Percentiles rank a stretch among this genome's conserved stretches.
Evolutionary conservation across 2,329 filamentous ascomycete species (phyloP).

Genomic region (Fusarium sp.): DNA sequence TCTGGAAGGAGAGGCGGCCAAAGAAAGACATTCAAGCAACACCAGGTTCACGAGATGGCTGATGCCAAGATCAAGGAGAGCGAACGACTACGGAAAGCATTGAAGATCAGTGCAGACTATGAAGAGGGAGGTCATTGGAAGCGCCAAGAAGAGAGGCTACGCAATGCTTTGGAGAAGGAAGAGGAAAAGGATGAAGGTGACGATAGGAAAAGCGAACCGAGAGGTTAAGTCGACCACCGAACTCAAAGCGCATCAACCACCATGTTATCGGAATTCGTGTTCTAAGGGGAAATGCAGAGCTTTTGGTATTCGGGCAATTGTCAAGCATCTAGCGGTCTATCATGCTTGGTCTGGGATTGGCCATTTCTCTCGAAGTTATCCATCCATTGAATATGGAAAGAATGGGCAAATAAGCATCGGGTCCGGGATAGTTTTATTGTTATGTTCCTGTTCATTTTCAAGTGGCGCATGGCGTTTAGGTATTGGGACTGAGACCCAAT

Average conservation of each 20-base stretch:
- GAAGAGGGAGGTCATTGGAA: constrained; percentile 89
- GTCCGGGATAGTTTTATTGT: too few species aligned
- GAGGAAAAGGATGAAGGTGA: constrained; percentile 54
- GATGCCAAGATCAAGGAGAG: constrained; percentile 97
- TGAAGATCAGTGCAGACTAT: constrained; percentile 88
- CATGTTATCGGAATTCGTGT: background rate
- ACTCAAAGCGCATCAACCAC: background rate
- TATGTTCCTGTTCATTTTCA: background rate
- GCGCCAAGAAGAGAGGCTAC: constrained; percentile 79
- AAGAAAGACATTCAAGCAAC: constrained; percentile 78
- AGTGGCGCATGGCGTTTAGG: constrained; percentile 25
- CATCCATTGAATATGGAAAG: too few species aligned
- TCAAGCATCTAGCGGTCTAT: background rate
- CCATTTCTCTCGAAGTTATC: background rate
- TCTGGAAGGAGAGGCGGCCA: constrained; percentile 50
- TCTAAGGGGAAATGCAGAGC: background rate
- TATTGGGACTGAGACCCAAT: background rate
- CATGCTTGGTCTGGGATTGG: background rate
- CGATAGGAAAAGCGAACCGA: constrained; percentile 46
- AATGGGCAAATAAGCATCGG: too few species aligned
- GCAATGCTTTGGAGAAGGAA: constrained; percentile 58
- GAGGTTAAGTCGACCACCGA: constrained; percentile 4
- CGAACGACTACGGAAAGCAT: constrained; percentile 84
- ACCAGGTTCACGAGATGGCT: constrained; percentile 96
- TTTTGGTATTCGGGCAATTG: background rate